These are phyloP conservation scores for Aspergillus nanangensis DNA, from an alignment of 495 filamentous ascomycete species.

Conservation along the genomic window DNA sequence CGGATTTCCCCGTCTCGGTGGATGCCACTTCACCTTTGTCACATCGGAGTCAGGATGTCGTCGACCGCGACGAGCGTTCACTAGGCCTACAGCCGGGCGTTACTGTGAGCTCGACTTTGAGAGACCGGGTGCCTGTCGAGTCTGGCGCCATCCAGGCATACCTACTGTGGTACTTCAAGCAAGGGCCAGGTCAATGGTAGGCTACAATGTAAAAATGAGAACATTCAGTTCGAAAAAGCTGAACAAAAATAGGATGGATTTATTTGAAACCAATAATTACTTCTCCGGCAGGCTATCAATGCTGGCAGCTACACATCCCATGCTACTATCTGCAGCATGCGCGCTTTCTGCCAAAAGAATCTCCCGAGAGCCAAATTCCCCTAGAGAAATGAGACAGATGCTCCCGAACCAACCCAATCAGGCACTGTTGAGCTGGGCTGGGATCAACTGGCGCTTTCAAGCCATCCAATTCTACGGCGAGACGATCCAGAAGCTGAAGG, in stretches of 20 bases:
- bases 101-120: not conserved
- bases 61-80: no score
- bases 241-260: conserved; percentile 16
- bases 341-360: conserved; percentile 19
- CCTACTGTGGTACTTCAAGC: conserved; percentile 15
- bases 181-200: conserved; percentile 17
- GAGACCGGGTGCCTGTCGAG: not conserved
- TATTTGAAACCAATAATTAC: conserved; percentile 17
- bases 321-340: conserved; percentile 16
- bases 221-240: not conserved
- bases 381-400: not conserved
- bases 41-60: no score
- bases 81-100: not conserved
- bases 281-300: conserved; percentile 18
- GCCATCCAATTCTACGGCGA: conserved; percentile 17
- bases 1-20: no score
- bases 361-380: conserved; percentile 9
- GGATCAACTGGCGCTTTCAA: conserved; percentile 13
- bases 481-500: conserved; percentile 14
- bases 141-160: no score
- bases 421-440: no score
- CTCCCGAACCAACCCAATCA: no score
- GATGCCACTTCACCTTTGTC: no score
- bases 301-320: conserved; percentile 9
- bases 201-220: not conserved